Evolutionary conservation across 306 rosid species (phyloP).

Genomic region (Rubus parviflorus): DNA sequence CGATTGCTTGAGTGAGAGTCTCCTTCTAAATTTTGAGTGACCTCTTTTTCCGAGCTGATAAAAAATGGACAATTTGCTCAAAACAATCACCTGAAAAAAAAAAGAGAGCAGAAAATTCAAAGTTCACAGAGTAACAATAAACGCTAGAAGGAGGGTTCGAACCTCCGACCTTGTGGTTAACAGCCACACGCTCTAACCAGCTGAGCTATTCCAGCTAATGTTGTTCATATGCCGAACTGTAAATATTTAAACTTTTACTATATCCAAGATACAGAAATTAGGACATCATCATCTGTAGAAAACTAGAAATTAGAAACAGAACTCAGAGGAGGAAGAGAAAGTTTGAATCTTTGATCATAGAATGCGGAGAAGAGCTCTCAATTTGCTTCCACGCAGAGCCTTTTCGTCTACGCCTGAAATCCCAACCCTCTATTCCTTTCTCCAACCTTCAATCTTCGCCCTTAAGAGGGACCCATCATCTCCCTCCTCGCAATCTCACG

Average conservation of each 20-base stretch:
- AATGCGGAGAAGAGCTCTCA: constrained; percentile 47
- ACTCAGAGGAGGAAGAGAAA: background rate
- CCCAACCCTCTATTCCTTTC: constrained; percentile 81
- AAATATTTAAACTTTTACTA: background rate
- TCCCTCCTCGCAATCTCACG: constrained; percentile 20
- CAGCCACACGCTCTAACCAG: constrained; percentile 62
- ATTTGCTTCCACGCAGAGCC: constrained; percentile 35
- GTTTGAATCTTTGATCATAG: constrained; percentile 15
- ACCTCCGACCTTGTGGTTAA: constrained; percentile 65
- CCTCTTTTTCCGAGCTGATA: background rate
- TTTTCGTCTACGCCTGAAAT: constrained; percentile 52
- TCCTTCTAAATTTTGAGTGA: too few species aligned
- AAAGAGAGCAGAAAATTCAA: background rate
- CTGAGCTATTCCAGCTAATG: constrained; percentile 52
- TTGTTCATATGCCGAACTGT: rapidly evolving
- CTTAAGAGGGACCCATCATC: constrained; percentile 40
- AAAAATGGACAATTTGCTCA: background rate
- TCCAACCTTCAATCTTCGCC: constrained; percentile 76
- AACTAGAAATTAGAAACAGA: background rate
- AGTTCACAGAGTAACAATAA: too few species aligned
- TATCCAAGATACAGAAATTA: background rate
- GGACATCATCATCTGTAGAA: background rate
- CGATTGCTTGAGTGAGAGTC: constrained; percentile 8
- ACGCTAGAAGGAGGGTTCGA: constrained; percentile 58
- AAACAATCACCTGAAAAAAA: background rate